Evolutionary conservation across 192 early-diverging fungal species (phyloP), one percentile per base, ranked within the genome.

Genomic region (Oehlia diaphana): DNA sequence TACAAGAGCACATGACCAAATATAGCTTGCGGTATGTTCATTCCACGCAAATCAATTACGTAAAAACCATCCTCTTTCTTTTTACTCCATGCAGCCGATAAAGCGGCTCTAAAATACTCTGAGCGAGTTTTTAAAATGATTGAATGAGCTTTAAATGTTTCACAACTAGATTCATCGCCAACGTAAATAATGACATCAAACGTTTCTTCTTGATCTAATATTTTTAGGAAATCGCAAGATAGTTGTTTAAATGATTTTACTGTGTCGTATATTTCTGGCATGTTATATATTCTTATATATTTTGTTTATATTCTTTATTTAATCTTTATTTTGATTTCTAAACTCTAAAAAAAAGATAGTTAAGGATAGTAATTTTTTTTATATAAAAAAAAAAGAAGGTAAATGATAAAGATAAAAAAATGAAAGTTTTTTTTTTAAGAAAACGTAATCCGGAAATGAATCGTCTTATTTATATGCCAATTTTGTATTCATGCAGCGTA

Each of bases 91-190:
- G 28, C 31, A 19, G n/a, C 16, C 2, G 73, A 74, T 74, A 74
- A 74, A 5, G 73, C 73, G 14, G 58, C 47, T 61, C 50, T 74
- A 74, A 74, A 74, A 58, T 74, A 74, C 14, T 74, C 73, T 16
- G 73, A 74, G 5, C 73, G 49, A 37, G 50, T 74, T 33, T 58
- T 74, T 53, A 74, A 62, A 74, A 74, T 74, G 10, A 74, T 74
- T 14, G 73, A 74, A 58, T 74, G 73, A 37, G 73, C 73, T 37
- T 37, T 53, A 74, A 53, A 74, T 31, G 49, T 21, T 26, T 37
- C 58, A 37, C 31, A 35, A 16, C 4, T 37, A 16, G 23, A 9
- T 31, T 62, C 53, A 21, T 74, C 53, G 21, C 73, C 73, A 21
- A 74, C 73, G 35, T 61, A 19, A 61, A 74, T 61, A 28, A 74